A percentile compares a stretch with the other conserved stretches of the same genome.
Conservation (phyloP, 2,329 filamentous ascomycete genomes). For the Knufia petricola region DNA sequence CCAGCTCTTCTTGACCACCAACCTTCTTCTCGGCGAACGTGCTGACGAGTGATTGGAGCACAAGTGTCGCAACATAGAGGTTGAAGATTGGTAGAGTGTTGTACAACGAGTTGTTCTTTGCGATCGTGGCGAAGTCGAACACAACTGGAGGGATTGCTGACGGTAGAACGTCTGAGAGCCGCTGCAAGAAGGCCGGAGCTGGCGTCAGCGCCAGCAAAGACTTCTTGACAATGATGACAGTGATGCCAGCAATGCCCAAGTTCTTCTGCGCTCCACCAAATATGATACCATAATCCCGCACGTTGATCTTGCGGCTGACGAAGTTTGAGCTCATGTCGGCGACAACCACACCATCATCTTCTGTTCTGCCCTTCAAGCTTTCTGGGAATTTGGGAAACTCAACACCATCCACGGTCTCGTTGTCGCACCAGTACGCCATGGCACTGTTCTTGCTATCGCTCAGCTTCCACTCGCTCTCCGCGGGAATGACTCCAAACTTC, state of each 20-base stretch:
- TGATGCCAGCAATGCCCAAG: conserved; percentile 74
- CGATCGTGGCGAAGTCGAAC: conserved; percentile 71
- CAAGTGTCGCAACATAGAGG: conserved; percentile 81
- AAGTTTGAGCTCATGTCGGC: conserved; percentile 96
- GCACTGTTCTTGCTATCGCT: conserved; percentile 50
- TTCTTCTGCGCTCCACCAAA: conserved; percentile 96
- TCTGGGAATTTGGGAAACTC: conserved; percentile 72
- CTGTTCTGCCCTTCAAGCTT: conserved; percentile 48
- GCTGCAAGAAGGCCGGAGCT: conserved; percentile 57
- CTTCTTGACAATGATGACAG: conserved; percentile 77
- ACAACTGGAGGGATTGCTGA: conserved; percentile 56
- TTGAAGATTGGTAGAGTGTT: conserved; percentile 95
- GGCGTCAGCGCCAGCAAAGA: conserved; percentile 61
- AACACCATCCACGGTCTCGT: conserved; percentile 74
- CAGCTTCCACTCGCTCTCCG: conserved; percentile 61
- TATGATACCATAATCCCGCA: conserved; percentile 70
- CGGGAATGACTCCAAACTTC: conserved; percentile 79
- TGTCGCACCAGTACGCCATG: conserved; percentile 83
- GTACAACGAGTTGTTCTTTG: conserved; percentile 91
- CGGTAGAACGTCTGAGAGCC: conserved; percentile 55
- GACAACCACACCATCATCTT: conserved; percentile 65
- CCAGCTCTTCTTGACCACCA: conserved; percentile 62
- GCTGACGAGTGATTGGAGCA: conserved; percentile 64
- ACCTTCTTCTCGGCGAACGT: conserved; percentile 58
- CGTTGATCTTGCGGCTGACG: conserved; percentile 66